Conservation (phyloP, 129 eudicot genomes). For the Oenanthe sinensis region DNA sequence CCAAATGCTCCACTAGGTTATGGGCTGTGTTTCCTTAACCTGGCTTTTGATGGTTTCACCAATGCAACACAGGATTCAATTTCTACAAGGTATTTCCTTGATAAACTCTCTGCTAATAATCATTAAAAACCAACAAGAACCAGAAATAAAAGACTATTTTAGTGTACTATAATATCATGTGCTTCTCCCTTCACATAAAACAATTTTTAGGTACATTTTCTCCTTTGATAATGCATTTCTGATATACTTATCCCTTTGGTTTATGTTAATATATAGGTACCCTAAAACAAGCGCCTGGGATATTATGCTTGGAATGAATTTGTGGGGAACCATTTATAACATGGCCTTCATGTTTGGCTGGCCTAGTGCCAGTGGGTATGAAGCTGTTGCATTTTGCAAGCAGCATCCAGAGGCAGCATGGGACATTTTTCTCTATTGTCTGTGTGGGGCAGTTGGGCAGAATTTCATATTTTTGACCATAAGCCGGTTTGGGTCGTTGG, state of each 20-base stretch:
- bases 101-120: background rate
- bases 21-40: constrained; percentile 80
- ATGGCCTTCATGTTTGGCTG: constrained; percentile 86
- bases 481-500: constrained; percentile 84
- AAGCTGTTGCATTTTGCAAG: constrained; percentile 79
- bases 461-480: constrained; percentile 88
- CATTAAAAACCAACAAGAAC: background rate
- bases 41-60: constrained; percentile 96
- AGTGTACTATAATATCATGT: background rate
- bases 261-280: constrained; percentile 36
- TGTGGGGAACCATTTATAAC: constrained; percentile 92
- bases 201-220: background rate
- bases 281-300: constrained; percentile 96
- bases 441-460: constrained; percentile 94
- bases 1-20: constrained; percentile 98
- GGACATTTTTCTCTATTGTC: constrained; percentile 80
- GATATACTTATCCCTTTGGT: background rate
- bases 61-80: constrained; percentile 98
- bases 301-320: constrained; percentile 96
- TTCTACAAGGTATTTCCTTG: constrained; percentile 49
- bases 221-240: background rate
- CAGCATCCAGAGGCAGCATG: constrained; percentile 93
- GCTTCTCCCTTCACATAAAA: background rate
- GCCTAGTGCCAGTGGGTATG: constrained; percentile 88
- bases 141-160: background rate